Percentiles rank a stretch among this genome's conserved stretches.
These are phyloP conservation scores for Parasitella parasitica DNA, from an alignment of 371 early-diverging fungal genomes.

Conservation along the genomic window DNA sequence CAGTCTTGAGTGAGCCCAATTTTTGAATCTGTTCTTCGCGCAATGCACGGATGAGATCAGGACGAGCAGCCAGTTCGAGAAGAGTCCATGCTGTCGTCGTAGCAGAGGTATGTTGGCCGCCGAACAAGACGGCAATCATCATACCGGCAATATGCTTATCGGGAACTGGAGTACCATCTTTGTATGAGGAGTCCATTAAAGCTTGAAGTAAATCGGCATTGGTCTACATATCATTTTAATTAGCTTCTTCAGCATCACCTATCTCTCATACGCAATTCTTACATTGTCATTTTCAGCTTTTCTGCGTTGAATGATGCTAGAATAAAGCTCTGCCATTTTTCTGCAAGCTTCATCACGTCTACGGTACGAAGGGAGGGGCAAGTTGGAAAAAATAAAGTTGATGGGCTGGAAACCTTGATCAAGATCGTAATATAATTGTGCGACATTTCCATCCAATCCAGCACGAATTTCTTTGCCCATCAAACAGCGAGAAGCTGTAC, in stretches of 20 bases:
- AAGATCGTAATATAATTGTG: slow-evolving; percentile 91
- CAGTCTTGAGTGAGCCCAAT: slow-evolving; percentile 58
- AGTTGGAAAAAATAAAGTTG: slow-evolving; percentile 75
- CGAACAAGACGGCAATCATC: slow-evolving; percentile 95
- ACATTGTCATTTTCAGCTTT: slow-evolving; percentile 51
- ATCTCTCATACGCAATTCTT: no score
- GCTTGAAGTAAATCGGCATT: slow-evolving; percentile 78
- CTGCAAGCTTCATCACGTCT: slow-evolving; percentile 85
- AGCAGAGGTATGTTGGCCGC: slow-evolving; percentile 95
- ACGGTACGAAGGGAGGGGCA: slow-evolving; percentile 55
- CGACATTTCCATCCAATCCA: slow-evolving; percentile 71
- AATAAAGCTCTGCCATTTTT: slow-evolving; percentile 81
- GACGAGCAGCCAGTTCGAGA: slow-evolving; percentile 81
- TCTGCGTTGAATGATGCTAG: slow-evolving; percentile 79
- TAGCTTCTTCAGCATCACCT: no score
- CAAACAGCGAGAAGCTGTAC: slow-evolving; percentile 92
- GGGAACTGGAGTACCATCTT: slow-evolving; percentile 76
- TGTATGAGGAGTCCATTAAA: slow-evolving; percentile 85
- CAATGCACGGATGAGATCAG: slow-evolving; percentile 60
- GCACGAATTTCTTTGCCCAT: slow-evolving; percentile 93
- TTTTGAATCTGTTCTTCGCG: slow-evolving; percentile 66
- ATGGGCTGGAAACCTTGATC: slow-evolving; percentile 95
- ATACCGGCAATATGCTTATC: slow-evolving; percentile 89
- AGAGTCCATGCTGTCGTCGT: slow-evolving; percentile 94
- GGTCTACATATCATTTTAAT: slow-evolving; percentile 22